Conservation (phyloP, 768 basidiomycete genomes). For the Mycena rebaudengoi region DNA sequence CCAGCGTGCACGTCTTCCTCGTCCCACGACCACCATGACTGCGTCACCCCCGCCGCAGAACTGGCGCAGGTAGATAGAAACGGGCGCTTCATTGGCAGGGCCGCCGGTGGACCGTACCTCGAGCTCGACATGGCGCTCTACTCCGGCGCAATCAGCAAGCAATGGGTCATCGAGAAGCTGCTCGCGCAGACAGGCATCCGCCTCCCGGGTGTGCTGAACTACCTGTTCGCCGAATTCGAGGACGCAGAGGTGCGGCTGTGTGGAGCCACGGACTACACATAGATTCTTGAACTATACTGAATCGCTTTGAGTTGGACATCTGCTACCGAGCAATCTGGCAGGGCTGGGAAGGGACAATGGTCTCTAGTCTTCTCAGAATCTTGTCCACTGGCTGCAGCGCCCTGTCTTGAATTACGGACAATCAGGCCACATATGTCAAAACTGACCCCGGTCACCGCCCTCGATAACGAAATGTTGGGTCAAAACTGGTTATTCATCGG, state of each 20-base stretch:
- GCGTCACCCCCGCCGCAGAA: slow-evolving; percentile 19
- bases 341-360: no score
- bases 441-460: no score
- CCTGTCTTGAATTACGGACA: no score
- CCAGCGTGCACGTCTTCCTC: neutral
- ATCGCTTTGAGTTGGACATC: no score
- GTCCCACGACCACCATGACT: slow-evolving; percentile 7
- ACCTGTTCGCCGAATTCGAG: slow-evolving; percentile 60
- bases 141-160: slow-evolving; percentile 68
- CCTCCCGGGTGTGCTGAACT: slow-evolving; percentile 85
- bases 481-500: no score
- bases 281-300: neutral
- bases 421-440: no score
- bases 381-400: no score
- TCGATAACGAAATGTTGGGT: no score
- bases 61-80: slow-evolving; percentile 18
- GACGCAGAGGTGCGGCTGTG: slow-evolving; percentile 21
- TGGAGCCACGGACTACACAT: slow-evolving; percentile 7
- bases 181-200: slow-evolving; percentile 86
- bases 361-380: no score
- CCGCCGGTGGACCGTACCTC: slow-evolving; percentile 44
- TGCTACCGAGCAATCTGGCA: no score
- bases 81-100: slow-evolving; percentile 6
- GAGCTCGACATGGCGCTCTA: slow-evolving; percentile 89
- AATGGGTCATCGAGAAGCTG: slow-evolving; percentile 82